Conservation (phyloP, 2,329 filamentous ascomycete species). For the Chaetomium sp. region DNA sequence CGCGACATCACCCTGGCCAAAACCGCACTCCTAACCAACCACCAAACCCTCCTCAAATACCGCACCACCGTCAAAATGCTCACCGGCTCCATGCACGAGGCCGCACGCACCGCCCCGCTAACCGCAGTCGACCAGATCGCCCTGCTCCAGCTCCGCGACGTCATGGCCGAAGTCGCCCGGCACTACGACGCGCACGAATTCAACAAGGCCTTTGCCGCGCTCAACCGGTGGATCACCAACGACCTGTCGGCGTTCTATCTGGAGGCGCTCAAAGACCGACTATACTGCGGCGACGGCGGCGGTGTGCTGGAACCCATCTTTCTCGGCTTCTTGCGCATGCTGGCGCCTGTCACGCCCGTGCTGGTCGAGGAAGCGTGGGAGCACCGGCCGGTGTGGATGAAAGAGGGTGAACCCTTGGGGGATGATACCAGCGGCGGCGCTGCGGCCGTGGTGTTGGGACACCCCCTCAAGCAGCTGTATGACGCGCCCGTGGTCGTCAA, state of each 20-base stretch:
- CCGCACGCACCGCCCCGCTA: constrained; percentile 43
- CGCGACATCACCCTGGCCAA: constrained; percentile 78
- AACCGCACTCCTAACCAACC: constrained; percentile 67
- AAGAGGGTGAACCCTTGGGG: constrained; percentile 26
- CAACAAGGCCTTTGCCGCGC: constrained; percentile 62
- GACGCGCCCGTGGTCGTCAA: constrained; percentile 35
- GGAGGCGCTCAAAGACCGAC: constrained; percentile 81
- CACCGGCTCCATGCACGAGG: constrained; percentile 63
- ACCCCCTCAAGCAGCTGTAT: constrained; percentile 46
- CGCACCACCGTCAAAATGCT: constrained; percentile 87
- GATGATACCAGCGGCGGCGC: no score
- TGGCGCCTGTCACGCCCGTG: constrained; percentile 73
- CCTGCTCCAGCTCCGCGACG: constrained; percentile 62
- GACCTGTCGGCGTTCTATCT: constrained; percentile 93
- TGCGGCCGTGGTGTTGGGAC: constrained; percentile 28
- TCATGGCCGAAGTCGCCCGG: constrained; percentile 57
- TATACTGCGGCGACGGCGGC: constrained; percentile 74
- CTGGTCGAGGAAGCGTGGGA: constrained; percentile 87
- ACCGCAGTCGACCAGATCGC: constrained; percentile 67
- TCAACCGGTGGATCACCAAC: constrained; percentile 75
- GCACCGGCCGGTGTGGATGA: constrained; percentile 61
- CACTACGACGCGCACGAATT: constrained; percentile 72
- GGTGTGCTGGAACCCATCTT: constrained; percentile 63
- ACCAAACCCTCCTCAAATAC: constrained; percentile 75
- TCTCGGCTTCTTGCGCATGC: constrained; percentile 65